phyloP scores from a whole-genome alignment of 1,284 basidiomycete species.

The Pseudozyma thailandica region DNA sequence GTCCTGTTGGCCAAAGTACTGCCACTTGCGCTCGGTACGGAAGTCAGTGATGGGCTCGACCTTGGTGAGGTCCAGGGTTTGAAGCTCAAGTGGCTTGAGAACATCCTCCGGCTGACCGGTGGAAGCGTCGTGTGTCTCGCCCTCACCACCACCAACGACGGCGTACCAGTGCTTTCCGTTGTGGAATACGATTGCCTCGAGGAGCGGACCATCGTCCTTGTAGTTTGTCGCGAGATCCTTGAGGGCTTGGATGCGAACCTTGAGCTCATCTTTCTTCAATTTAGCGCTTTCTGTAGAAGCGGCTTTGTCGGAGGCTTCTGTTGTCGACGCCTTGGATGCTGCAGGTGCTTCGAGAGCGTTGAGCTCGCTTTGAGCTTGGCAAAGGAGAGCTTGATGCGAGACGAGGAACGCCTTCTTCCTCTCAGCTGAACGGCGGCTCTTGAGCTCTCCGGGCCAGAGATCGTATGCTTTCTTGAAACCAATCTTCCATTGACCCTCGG shows the following conservation, averaged over 20 bases:
- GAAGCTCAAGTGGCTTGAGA: slow-evolving; percentile 35
- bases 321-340: slow-evolving; percentile 2
- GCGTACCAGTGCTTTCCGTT: slow-evolving; percentile 67
- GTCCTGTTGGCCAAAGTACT: slow-evolving; percentile 65
- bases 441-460: slow-evolving; percentile 67
- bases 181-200: slow-evolving; percentile 67
- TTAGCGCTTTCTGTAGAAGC: slow-evolving; percentile 23
- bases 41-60: slow-evolving; percentile 65
- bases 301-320: slow-evolving; percentile 13
- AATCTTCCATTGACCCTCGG: slow-evolving; percentile 64
- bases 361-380: slow-evolving; percentile 56
- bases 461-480: slow-evolving; percentile 68
- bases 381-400: slow-evolving; percentile 59
- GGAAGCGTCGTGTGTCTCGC: slow-evolving; percentile 57
- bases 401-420: slow-evolving; percentile 64
- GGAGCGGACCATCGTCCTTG: slow-evolving; percentile 65
- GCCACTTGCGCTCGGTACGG: slow-evolving; percentile 63
- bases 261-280: slow-evolving; percentile 60
- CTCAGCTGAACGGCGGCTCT: slow-evolving; percentile 61
- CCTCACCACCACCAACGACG: slow-evolving; percentile 67
- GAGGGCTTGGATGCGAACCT: slow-evolving; percentile 61
- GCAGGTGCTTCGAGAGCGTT: slow-evolving; percentile 33
- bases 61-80: slow-evolving; percentile 58
- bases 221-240: slow-evolving; percentile 62
- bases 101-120: slow-evolving; percentile 50